These are phyloP conservation scores for Tylopilus subfusipes DNA, from an alignment of 768 basidiomycete species.

Conservation along the genomic window DNA sequence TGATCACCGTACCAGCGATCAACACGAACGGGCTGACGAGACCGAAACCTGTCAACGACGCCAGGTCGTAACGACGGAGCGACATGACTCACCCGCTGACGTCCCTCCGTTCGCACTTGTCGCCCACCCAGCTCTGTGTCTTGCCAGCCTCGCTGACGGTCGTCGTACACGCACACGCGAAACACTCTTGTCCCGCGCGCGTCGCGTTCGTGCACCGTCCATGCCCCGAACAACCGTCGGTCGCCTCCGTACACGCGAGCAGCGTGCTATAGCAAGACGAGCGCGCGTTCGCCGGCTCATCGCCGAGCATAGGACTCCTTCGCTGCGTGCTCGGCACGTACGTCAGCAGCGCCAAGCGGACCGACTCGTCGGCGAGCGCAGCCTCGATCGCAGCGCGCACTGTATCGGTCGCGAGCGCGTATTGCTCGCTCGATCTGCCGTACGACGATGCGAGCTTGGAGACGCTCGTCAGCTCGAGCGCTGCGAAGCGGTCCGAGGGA, in stretches of 20 bases:
- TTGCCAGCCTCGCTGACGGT: slow-evolving; percentile 53
- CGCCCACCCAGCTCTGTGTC: slow-evolving; percentile 70
- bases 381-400: slow-evolving; percentile 48
- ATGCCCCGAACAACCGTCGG: slow-evolving; percentile 63
- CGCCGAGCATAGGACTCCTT: slow-evolving; percentile 39
- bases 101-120: slow-evolving; percentile 73
- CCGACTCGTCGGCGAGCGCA: slow-evolving; percentile 35
- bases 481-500: slow-evolving; percentile 52
- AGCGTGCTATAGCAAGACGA: slow-evolving; percentile 59
- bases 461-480: slow-evolving; percentile 55
- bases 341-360: slow-evolving; percentile 54
- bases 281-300: slow-evolving; percentile 55
- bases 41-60: neutral
- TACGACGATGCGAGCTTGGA: slow-evolving; percentile 43
- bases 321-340: slow-evolving; percentile 36
- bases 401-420: slow-evolving; percentile 41
- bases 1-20: slow-evolving; percentile 63
- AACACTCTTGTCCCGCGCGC: slow-evolving; percentile 56
- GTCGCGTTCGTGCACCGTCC: slow-evolving; percentile 62
- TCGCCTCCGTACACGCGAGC: slow-evolving; percentile 57
- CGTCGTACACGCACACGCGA: slow-evolving; percentile 41
- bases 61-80: neutral
- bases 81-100: slow-evolving; percentile 65
- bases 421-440: slow-evolving; percentile 54
- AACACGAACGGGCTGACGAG: slow-evolving; percentile 65